phyloP scores from a whole-genome alignment of 2,329 filamentous ascomycete species.

The Fusarium irregulare region DNA sequence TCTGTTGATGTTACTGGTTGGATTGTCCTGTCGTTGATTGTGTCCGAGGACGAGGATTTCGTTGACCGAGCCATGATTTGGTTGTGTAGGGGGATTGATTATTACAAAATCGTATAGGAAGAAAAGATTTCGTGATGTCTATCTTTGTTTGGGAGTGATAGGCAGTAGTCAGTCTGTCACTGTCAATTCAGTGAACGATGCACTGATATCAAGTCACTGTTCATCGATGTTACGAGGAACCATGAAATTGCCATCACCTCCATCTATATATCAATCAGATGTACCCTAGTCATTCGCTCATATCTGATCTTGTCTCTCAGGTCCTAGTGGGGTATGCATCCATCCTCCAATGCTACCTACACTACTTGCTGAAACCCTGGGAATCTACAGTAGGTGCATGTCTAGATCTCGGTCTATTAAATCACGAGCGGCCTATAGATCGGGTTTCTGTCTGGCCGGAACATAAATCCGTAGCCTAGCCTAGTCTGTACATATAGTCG shows the following conservation, averaged over 20 bases:
- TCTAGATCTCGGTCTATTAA: slow-evolving; percentile 4
- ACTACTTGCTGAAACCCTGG: neutral
- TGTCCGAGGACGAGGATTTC: slow-evolving; percentile 44
- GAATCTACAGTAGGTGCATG: neutral
- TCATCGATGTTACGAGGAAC: neutral
- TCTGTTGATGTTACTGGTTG: slow-evolving; percentile 14
- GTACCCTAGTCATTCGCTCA: neutral
- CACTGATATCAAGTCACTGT: neutral
- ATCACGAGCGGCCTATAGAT: neutral
- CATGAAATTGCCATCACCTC: neutral
- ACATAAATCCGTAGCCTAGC: neutral
- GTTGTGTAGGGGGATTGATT: neutral
- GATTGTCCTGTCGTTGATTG: slow-evolving; percentile 38
- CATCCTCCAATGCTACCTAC: neutral
- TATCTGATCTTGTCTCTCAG: neutral
- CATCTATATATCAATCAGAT: neutral
- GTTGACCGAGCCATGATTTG: slow-evolving; percentile 41
- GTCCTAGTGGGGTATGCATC: neutral
- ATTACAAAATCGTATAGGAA: neutral
- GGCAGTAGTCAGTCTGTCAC: neutral
- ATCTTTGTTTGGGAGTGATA: neutral
- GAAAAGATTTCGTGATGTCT: neutral
- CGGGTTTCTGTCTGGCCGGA: neutral
- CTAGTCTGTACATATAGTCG: neutral
- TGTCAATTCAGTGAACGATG: neutral